These are phyloP conservation scores for Podila epigama DNA, from an alignment of 192 early-diverging fungal species.

Conservation along the genomic window DNA sequence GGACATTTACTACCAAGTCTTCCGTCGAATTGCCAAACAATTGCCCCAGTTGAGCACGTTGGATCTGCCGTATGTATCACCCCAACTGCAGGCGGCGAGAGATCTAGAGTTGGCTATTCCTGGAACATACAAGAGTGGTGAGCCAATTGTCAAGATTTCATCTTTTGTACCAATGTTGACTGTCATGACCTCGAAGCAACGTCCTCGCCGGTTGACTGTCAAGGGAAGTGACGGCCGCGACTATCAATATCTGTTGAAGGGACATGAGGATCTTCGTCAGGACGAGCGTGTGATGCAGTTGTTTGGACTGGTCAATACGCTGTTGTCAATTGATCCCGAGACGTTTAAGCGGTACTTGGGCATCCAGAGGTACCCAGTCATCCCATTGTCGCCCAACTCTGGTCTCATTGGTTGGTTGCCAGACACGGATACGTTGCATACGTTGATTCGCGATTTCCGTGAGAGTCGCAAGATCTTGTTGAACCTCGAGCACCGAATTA, in stretches of 20 bases:
- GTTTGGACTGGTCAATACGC: constrained; percentile 95
- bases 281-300: constrained; percentile 99
- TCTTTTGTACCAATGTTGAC: constrained; percentile 85
- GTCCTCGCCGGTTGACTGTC: constrained; percentile 85
- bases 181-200: constrained; percentile 92
- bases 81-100: constrained; percentile 79
- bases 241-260: constrained; percentile 94
- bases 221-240: constrained; percentile 88
- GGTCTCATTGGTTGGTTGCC: constrained; percentile 95
- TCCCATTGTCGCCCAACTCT: constrained; percentile 93
- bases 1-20: constrained; percentile 90
- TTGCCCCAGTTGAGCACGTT: constrained; percentile 82
- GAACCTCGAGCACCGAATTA: constrained; percentile 90
- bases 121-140: constrained; percentile 84
- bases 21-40: constrained; percentile 81
- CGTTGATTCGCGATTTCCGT: constrained; percentile 86
- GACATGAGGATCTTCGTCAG: constrained; percentile 96
- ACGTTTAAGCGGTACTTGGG: constrained; percentile 91
- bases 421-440: constrained; percentile 88
- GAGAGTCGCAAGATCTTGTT: constrained; percentile 80
- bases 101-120: constrained; percentile 92
- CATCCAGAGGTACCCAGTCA: constrained; percentile 90
- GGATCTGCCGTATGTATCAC: constrained; percentile 90
- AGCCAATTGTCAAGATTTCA: constrained; percentile 84
- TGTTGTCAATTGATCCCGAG: constrained; percentile 81